phyloP scores from a whole-genome alignment of 345 rosid species.

The Arabis hirsuta region DNA sequence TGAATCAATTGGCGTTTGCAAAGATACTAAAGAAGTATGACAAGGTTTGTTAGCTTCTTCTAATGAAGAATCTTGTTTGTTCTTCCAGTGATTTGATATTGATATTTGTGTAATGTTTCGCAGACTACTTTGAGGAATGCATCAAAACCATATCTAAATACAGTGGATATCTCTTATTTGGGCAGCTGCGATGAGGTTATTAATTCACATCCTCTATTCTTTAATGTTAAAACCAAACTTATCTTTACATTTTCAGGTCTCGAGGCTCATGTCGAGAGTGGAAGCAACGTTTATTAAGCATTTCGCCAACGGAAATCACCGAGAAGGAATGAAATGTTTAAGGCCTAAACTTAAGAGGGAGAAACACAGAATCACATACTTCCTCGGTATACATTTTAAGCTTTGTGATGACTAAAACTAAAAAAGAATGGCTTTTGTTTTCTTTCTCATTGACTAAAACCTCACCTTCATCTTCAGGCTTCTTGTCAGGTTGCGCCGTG shows the following conservation, averaged over 20 bases:
- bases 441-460: conserved; percentile 19
- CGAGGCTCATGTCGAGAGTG: conserved; percentile 65
- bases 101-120: conserved; percentile 17
- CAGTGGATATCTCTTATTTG: conserved; percentile 66
- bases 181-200: conserved; percentile 73
- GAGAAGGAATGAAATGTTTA: conserved; percentile 64
- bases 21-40: conserved; percentile 77
- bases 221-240: not conserved
- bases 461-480: conserved; percentile 49
- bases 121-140: conserved; percentile 67
- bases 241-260: conserved; percentile 48
- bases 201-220: not conserved
- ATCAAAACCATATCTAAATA: conserved; percentile 58
- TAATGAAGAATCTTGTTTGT: not conserved
- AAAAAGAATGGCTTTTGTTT: not conserved
- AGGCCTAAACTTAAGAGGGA: conserved; percentile 65
- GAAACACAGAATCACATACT: conserved; percentile 68
- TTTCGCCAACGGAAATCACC: conserved; percentile 72
- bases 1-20: conserved; percentile 74
- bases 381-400: conserved; percentile 53
- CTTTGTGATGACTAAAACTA: not conserved
- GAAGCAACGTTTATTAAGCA: conserved; percentile 72
- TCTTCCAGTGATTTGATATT: not conserved
- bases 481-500: conserved; percentile 61
- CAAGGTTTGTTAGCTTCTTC: conserved; percentile 50